Percentiles rank a stretch among this genome's conserved stretches.
These are phyloP conservation scores for Crepidotus variabilis DNA, from an alignment of 768 basidiomycete genomes.

Conservation along the genomic window DNA sequence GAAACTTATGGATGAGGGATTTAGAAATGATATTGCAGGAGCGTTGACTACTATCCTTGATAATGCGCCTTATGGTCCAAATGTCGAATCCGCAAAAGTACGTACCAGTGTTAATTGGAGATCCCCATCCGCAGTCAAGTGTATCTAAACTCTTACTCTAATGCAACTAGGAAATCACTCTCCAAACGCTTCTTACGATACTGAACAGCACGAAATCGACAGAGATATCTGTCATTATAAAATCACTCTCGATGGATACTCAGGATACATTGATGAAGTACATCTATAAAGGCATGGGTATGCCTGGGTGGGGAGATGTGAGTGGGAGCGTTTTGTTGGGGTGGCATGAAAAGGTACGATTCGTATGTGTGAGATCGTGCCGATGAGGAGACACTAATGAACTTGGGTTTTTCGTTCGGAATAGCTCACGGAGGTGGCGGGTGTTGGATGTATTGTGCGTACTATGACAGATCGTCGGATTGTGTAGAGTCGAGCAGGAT, in stretches of 20 bases:
- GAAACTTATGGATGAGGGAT: background rate
- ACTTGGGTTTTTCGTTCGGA: no score
- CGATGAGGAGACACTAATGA: no score
- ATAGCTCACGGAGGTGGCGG: slow-evolving; percentile 92
- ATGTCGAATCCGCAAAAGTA: slow-evolving; percentile 90
- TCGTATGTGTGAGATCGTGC: no score
- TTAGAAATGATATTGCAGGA: slow-evolving; percentile 71
- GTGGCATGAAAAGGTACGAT: slow-evolving; percentile 93
- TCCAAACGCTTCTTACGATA: slow-evolving; percentile 80
- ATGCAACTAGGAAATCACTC: slow-evolving; percentile 78
- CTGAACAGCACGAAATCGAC: slow-evolving; percentile 91
- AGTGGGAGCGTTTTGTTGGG: slow-evolving; percentile 63
- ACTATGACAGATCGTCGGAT: slow-evolving; percentile 59
- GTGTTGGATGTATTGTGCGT: slow-evolving; percentile 92
- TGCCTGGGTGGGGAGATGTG: slow-evolving; percentile 58
- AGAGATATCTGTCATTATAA: slow-evolving; percentile 77
- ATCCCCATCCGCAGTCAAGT: no score
- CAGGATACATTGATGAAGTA: slow-evolving; percentile 98
- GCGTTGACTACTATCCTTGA: slow-evolving; percentile 72
- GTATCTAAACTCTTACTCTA: no score
- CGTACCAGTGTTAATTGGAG: slow-evolving; percentile 3
- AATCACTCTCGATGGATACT: slow-evolving; percentile 62
- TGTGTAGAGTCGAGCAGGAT: slow-evolving; percentile 36
- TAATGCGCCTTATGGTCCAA: slow-evolving; percentile 83
- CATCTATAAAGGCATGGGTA: slow-evolving; percentile 93